Evolutionary conservation across 1,139 yeast species (phyloP), one percentile per base, ranked within the genome.

Genomic region (Nakaseomyces glabratus): DNA sequence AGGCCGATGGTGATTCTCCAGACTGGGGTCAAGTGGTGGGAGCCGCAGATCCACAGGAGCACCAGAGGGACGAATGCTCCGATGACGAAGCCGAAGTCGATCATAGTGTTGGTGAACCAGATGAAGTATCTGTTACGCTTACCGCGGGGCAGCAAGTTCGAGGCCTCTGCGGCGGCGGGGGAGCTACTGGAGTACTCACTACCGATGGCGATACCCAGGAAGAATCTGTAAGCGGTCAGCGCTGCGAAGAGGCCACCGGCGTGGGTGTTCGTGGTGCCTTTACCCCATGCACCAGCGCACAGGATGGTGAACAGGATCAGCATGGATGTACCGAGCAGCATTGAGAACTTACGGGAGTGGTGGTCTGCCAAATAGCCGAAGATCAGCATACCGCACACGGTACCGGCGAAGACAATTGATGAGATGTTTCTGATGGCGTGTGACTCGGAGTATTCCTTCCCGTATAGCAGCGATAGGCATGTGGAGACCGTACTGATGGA

Each of bases 171-270:
- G 45, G 94, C 85, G 32, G 94, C 93, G 18, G 88, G 93, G 2
- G 95, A 82, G 24, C 95, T 85, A 16, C 94, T 80, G 30, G 95
- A 95, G 56, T 88, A 88, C 62, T 88, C 97, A 35, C 93, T 88
- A 46, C 90, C 90, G 51, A 75, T 73, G 44, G 86, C 93, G 46
- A 81, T 68, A 58, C 95, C 96, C 36, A 88, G 65, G 58, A 88
- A 81, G 61, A 84, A 82, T 57, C 97, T 71, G 58, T 81, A 84
- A 12, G 77, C 78, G 9, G 94, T 84, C 34, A 88, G 63, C 14
- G 94, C 90, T 5, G 85, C 77, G 46, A 85, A 73, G 61, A 85
- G 62, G 7, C 57, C 61, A 22, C 95, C 95, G 35, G 71, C 65
- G 13, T 73, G 61, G 15, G 76, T 62, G 31, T 75, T 75, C 33